phyloP scores from a whole-genome alignment of 352 stramenopile genomes.

The Pythium sukuiense region DNA sequence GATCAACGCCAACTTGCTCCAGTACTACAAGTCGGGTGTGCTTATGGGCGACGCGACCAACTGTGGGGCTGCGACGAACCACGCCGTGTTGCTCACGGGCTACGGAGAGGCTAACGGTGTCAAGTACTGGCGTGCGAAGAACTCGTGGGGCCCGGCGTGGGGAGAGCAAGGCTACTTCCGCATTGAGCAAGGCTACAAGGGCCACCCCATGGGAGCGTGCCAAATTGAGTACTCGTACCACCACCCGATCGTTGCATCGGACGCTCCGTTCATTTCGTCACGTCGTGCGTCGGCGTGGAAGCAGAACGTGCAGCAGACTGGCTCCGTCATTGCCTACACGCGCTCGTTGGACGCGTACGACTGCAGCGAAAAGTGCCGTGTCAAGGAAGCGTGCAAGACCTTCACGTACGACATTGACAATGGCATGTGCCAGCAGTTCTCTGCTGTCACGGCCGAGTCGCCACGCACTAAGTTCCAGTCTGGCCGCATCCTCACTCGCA shows the following conservation, averaged over 20 bases:
- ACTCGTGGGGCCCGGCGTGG: slow-evolving; percentile 16
- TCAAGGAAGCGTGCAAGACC: neutral
- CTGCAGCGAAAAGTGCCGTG: slow-evolving; percentile 13
- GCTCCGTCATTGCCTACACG: neutral
- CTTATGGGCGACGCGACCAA: neutral
- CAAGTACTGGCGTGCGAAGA: slow-evolving; percentile 25
- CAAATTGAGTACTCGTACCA: slow-evolving; percentile 11
- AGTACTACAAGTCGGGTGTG: slow-evolving; percentile 6
- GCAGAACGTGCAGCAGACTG: neutral
- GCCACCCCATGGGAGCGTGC: slow-evolving; percentile 17
- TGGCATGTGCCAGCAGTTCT: neutral
- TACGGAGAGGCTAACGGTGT: slow-evolving; percentile 14
- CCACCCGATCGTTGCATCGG: slow-evolving; percentile 5
- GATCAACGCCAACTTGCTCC: slow-evolving; percentile 7
- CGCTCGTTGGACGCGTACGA: neutral
- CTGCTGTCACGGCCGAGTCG: neutral
- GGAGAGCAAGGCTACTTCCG: slow-evolving; percentile 19
- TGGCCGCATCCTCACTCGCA: neutral
- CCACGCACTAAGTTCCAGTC: neutral
- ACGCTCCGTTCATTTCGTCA: neutral
- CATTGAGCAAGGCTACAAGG: slow-evolving; percentile 9
- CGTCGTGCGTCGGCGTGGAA: neutral
- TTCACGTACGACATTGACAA: neutral
- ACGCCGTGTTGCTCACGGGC: slow-evolving; percentile 17
- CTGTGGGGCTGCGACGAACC: neutral